phyloP scores from a whole-genome alignment of 2,329 filamentous ascomycete species.

The Plectosphaerella cucumerina region DNA sequence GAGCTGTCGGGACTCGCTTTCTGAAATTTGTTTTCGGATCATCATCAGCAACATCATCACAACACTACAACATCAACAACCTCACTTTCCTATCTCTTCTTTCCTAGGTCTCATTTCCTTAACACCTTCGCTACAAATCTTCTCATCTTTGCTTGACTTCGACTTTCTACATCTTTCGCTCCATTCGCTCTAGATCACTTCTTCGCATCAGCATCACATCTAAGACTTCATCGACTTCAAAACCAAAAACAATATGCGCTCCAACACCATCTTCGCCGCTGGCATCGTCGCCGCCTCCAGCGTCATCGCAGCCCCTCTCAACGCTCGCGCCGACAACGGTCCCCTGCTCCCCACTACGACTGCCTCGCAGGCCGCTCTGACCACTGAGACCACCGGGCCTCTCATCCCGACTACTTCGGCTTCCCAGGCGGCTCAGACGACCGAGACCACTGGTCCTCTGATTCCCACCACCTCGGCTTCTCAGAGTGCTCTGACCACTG shows the following conservation, averaged over 20 bases:
- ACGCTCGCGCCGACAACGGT: constrained; percentile 4
- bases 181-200: background rate
- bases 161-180: background rate
- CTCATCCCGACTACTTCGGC: background rate
- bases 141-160: background rate
- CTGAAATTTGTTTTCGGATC: background rate
- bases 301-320: constrained; percentile 15
- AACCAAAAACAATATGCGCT: constrained; percentile 13
- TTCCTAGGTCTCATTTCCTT: constrained; percentile 1
- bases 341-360: background rate
- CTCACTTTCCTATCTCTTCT: background rate
- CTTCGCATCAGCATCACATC: background rate
- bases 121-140: background rate
- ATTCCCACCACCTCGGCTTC: background rate
- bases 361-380: background rate
- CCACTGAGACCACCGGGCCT: background rate
- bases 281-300: constrained; percentile 14
- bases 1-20: too few relatives aligned
- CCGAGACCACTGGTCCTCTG: background rate
- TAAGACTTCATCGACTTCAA: background rate
- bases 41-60: background rate
- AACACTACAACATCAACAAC: background rate
- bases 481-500: background rate
- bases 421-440: background rate
- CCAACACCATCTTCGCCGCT: constrained; percentile 15